A percentile compares a stretch with the other conserved stretches of the same genome.
Conservation (phyloP, 2,329 filamentous ascomycete genomes). For the Aspergillus persii region DNA sequence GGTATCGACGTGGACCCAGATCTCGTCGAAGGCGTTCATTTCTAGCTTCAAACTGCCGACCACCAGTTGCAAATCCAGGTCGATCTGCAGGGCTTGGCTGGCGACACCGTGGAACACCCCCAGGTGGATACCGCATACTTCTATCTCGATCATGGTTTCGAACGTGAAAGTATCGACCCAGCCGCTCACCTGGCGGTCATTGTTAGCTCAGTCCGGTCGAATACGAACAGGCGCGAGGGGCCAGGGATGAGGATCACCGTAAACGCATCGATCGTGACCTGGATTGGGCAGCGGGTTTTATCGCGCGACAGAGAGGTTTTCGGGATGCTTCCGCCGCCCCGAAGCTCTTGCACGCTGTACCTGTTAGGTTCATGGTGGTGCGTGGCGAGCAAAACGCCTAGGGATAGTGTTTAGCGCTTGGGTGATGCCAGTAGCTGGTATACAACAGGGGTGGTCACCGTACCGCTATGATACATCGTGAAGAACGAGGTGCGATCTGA, state of each 20-base stretch:
- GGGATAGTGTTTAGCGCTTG: background rate
- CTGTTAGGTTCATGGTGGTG: background rate
- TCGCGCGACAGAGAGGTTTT: background rate
- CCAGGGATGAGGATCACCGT: background rate
- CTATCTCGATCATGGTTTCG: background rate
- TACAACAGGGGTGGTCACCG: background rate
- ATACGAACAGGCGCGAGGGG: background rate
- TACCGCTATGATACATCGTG: background rate
- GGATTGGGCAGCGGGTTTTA: background rate
- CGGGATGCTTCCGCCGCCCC: background rate
- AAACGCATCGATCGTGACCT: background rate
- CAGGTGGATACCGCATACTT: background rate
- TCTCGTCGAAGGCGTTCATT: background rate
- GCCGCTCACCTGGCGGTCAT: background rate
- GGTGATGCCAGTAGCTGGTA: background rate
- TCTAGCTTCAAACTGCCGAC: background rate
- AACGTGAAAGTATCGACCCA: background rate
- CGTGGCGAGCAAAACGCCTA: background rate
- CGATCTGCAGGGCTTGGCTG: background rate
- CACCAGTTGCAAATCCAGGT: background rate
- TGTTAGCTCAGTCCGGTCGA: background rate
- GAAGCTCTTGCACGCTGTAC: background rate
- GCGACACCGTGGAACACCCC: background rate
- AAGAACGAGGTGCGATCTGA: background rate
- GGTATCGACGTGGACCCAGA: background rate